phyloP scores from a whole-genome alignment of 305 asterid species.

The Lippia alba region DNA sequence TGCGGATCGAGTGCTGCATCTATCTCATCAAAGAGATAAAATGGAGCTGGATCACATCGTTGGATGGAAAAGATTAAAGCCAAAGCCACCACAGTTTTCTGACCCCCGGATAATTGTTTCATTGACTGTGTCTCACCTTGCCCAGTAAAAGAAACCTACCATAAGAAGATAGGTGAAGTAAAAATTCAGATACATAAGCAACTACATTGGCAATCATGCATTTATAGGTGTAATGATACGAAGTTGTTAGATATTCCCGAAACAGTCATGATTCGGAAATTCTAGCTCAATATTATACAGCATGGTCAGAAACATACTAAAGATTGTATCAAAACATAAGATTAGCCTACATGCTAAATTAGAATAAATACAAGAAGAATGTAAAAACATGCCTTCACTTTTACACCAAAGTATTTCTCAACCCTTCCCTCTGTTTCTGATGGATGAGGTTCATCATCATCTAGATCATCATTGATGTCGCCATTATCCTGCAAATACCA shows the following conservation, averaged over 20 bases:
- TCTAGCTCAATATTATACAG: constrained; percentile 22
- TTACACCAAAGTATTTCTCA: constrained; percentile 95
- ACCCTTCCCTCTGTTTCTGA: constrained; percentile 84
- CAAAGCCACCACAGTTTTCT: constrained; percentile 97
- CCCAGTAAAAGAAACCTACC: constrained; percentile 95
- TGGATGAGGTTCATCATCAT: constrained; percentile 85
- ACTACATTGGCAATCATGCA: constrained; percentile 8
- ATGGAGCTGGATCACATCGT: constrained; percentile 99
- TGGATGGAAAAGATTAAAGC: constrained; percentile 96
- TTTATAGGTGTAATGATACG: constrained; percentile 19
- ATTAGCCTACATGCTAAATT: constrained; percentile 22
- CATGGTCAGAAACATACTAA: constrained; percentile 14
- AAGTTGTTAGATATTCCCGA: constrained; percentile 12
- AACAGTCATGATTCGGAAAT: not conserved
- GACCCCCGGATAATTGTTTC: constrained; percentile 99
- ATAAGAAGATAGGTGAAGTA: constrained; percentile 19
- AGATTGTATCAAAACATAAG: constrained; percentile 15
- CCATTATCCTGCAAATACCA: constrained; percentile 65
- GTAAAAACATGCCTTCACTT: constrained; percentile 82
- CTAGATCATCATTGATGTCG: constrained; percentile 72
- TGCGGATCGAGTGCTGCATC: constrained; percentile 99
- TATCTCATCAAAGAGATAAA: constrained; percentile 98
- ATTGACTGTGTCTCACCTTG: constrained; percentile 99
- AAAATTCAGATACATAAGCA: constrained; percentile 22
- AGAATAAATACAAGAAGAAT: constrained; percentile 25